A percentile compares a stretch with the other conserved stretches of the same genome.
These are phyloP conservation scores for Chytriomyces confervae DNA, from an alignment of 192 early-diverging fungal species.

Conservation along the genomic window DNA sequence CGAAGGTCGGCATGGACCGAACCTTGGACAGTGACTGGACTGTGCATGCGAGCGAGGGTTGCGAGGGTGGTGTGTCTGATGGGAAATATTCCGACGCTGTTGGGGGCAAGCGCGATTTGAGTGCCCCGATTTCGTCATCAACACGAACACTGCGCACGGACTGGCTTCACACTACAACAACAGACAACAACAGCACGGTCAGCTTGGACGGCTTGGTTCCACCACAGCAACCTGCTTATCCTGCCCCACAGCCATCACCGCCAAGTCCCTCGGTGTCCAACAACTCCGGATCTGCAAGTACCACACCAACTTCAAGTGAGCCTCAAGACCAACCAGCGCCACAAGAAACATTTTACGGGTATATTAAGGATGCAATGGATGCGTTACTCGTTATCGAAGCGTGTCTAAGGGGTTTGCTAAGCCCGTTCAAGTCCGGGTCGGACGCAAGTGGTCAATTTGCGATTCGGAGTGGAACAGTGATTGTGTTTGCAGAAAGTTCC, in stretches of 20 bases:
- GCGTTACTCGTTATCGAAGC: constrained; percentile 21
- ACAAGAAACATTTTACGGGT: constrained; percentile 19
- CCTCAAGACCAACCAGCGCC: background rate
- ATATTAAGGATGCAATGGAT: constrained; percentile 13
- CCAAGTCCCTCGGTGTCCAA: background rate
- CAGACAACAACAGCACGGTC: background rate
- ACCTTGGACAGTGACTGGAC: no score
- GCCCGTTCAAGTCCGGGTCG: constrained; percentile 1
- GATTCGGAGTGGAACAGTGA: constrained; percentile 21
- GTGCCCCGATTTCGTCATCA: no score
- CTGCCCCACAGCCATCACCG: background rate
- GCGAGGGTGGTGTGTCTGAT: no score
- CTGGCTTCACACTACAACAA: background rate
- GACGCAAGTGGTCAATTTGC: background rate
- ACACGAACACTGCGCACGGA: no score
- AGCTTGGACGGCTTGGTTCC: background rate
- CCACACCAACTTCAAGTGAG: background rate
- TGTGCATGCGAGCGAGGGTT: no score
- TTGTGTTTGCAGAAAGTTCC: constrained; percentile 9
- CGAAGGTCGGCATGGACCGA: no score
- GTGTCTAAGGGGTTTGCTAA: background rate
- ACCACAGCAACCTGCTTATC: background rate
- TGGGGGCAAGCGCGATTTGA: no score
- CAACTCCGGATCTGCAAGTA: background rate
- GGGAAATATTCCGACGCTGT: no score